These are phyloP conservation scores for Baudoinia panamericana DNA, from an alignment of 495 filamentous ascomycete species.

Conservation along the genomic window DNA sequence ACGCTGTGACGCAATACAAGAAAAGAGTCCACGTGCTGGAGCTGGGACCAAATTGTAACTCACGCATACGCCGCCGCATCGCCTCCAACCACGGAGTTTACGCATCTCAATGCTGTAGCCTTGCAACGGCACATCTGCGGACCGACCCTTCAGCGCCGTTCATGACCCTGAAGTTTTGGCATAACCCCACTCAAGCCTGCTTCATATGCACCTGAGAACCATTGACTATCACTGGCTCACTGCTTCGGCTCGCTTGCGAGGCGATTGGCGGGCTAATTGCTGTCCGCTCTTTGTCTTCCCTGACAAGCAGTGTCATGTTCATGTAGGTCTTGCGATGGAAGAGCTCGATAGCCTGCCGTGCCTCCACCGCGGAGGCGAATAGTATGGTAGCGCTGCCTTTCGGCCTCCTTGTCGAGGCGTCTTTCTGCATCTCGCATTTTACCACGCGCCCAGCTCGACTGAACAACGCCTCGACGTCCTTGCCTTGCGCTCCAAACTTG, in stretches of 20 bases:
- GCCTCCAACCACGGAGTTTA: too few relatives aligned
- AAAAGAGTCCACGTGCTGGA: too few relatives aligned
- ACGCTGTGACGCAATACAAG: too few relatives aligned
- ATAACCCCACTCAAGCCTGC: too few relatives aligned
- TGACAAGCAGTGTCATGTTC: constrained; percentile 20
- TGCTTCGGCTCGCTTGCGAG: neutral
- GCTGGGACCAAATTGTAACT: too few relatives aligned
- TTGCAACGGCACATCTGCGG: too few relatives aligned
- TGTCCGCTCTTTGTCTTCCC: constrained; percentile 24
- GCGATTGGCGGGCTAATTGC: constrained; percentile 17
- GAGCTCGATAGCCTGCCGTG: constrained; percentile 16
- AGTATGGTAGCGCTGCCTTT: constrained; percentile 24
- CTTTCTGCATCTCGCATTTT: constrained; percentile 18
- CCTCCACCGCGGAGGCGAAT: constrained; percentile 20
- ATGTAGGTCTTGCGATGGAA: constrained; percentile 18
- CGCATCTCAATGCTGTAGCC: too few relatives aligned
- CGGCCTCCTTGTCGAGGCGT: constrained; percentile 14
- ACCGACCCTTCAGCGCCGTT: too few relatives aligned
- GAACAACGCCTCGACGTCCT: constrained; percentile 21
- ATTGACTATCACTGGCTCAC: constrained; percentile 19
- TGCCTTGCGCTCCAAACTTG: constrained; percentile 12
- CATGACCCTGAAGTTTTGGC: too few relatives aligned
- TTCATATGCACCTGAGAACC: constrained; percentile 14
- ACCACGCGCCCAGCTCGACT: constrained; percentile 12
- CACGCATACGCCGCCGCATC: too few relatives aligned